These are phyloP conservation scores for Orbilia brochopaga DNA, from an alignment of 2,329 filamentous ascomycete genomes.

Conservation along the genomic window DNA sequence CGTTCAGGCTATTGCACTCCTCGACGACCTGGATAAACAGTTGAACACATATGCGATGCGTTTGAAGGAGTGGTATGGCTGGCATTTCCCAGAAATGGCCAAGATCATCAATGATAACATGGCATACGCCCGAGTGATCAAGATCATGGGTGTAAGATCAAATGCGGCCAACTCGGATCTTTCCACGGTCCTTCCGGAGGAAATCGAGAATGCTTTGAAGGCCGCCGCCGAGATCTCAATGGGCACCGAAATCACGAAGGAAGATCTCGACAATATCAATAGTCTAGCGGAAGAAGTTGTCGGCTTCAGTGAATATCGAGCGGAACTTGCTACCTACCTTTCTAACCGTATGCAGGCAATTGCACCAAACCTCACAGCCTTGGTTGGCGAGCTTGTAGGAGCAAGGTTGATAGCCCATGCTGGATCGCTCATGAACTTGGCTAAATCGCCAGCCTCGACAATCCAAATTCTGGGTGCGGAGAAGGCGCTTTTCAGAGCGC, in stretches of 20 bases:
- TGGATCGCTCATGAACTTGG: slow-evolving; percentile 90
- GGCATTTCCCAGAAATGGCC: slow-evolving; percentile 98
- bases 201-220: slow-evolving; percentile 91
- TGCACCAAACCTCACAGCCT: slow-evolving; percentile 89
- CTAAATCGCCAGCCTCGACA: slow-evolving; percentile 92
- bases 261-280: slow-evolving; percentile 92
- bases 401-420: slow-evolving; percentile 93
- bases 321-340: slow-evolving; percentile 85
- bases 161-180: slow-evolving; percentile 79
- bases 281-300: slow-evolving; percentile 92
- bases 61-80: slow-evolving; percentile 99
- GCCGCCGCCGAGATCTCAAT: slow-evolving; percentile 94
- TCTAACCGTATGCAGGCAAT: slow-evolving; percentile 94
- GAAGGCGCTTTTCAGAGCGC: slow-evolving; percentile 95
- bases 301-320: slow-evolving; percentile 85
- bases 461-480: slow-evolving; percentile 98
- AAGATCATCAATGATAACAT: slow-evolving; percentile 97
- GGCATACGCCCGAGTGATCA: slow-evolving; percentile 85
- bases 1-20: slow-evolving; percentile 89
- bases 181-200: slow-evolving; percentile 89
- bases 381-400: slow-evolving; percentile 91
- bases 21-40: slow-evolving; percentile 98
- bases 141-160: slow-evolving; percentile 85
- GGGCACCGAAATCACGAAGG: slow-evolving; percentile 93
- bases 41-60: slow-evolving; percentile 98